A percentile compares a stretch with the other conserved stretches of the same genome.
phyloP scores from a whole-genome alignment of 768 basidiomycete species.

The Auriscalpium microsporum region DNA sequence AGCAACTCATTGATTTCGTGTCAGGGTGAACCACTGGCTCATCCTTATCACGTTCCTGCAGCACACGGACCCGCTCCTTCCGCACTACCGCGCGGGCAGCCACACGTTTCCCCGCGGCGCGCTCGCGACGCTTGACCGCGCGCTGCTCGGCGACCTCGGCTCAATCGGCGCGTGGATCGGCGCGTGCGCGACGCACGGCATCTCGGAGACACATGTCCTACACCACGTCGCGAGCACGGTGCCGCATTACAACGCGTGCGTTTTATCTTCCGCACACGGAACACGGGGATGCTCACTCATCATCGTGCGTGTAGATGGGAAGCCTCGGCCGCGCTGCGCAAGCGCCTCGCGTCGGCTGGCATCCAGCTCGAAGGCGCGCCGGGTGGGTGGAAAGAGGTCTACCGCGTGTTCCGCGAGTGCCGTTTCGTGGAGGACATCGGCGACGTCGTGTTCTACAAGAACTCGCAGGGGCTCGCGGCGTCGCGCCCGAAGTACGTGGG shows the following conservation, averaged over 20 bases:
- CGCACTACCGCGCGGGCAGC: conserved; percentile 83
- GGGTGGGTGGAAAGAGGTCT: conserved; percentile 72
- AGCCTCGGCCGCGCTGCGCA: conserved; percentile 76
- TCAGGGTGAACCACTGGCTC: conserved; percentile 87
- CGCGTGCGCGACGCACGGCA: conserved; percentile 77
- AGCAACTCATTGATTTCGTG: conserved; percentile 16
- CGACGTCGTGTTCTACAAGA: conserved; percentile 86
- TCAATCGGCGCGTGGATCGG: conserved; percentile 79
- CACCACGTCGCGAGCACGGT: conserved; percentile 95
- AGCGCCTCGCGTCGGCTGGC: conserved; percentile 50
- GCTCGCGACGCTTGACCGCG: conserved; percentile 83
- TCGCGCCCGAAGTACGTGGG: conserved; percentile 54
- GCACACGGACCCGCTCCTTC: conserved; percentile 92
- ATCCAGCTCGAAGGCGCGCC: conserved; percentile 60
- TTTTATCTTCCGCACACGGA: conserved; percentile 2
- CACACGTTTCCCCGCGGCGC: conserved; percentile 95
- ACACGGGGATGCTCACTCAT: not conserved
- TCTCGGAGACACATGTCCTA: conserved; percentile 86
- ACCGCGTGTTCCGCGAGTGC: conserved; percentile 72
- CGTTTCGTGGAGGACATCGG: conserved; percentile 95
- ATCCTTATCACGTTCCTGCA: conserved; percentile 96
- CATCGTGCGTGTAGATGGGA: conserved; percentile 66
- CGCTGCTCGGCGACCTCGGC: conserved; percentile 70
- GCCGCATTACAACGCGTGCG: conserved; percentile 83
- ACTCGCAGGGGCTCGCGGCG: conserved; percentile 69